Evolutionary conservation across 2,329 filamentous ascomycete species (phyloP).

Genomic region (Fusarium mexicanum): DNA sequence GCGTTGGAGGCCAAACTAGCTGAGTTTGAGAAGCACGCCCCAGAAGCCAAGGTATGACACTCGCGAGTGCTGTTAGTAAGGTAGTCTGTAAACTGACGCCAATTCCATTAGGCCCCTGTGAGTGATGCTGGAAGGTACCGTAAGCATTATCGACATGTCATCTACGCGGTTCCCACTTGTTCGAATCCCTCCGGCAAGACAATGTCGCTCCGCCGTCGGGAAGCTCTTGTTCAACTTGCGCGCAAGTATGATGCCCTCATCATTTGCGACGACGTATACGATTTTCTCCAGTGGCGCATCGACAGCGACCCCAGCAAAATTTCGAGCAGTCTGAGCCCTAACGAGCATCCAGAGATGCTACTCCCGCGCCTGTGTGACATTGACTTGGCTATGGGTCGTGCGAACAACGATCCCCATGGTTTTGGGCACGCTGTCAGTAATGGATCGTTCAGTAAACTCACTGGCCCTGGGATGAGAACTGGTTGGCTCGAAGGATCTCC

Average conservation of each 20-base stretch:
- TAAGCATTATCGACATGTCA: conserved; percentile 86
- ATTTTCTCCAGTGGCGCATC: conserved; percentile 82
- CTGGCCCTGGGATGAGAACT: conserved; percentile 81
- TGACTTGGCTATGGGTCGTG: conserved; percentile 72
- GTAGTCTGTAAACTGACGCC: conserved; percentile 1
- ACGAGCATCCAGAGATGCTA: conserved; percentile 57
- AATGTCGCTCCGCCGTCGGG: conserved; percentile 75
- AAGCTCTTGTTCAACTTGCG: conserved; percentile 78
- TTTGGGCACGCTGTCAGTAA: conserved; percentile 89
- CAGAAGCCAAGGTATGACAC: conserved; percentile 17
- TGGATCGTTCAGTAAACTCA: conserved; percentile 89
- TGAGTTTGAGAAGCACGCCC: conserved; percentile 42
- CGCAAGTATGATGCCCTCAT: conserved; percentile 83
- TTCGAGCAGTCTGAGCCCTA: conserved; percentile 39
- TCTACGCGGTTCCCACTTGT: conserved; percentile 90
- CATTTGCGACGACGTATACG: conserved; percentile 92
- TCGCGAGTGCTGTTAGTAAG: neutral
- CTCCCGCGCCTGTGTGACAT: conserved; percentile 83
- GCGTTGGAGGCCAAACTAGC: conserved; percentile 50
- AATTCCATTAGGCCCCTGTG: conserved; percentile 50
- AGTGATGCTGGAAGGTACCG: conserved; percentile 68
- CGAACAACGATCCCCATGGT: conserved; percentile 51
- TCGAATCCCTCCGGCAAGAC: conserved; percentile 88
- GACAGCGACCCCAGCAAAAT: conserved; percentile 16
- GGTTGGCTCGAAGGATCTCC: conserved; percentile 86